Evolutionary conservation across 352 stramenopile genomes (phyloP).

Genomic region (Pythium vanterpoolii): DNA sequence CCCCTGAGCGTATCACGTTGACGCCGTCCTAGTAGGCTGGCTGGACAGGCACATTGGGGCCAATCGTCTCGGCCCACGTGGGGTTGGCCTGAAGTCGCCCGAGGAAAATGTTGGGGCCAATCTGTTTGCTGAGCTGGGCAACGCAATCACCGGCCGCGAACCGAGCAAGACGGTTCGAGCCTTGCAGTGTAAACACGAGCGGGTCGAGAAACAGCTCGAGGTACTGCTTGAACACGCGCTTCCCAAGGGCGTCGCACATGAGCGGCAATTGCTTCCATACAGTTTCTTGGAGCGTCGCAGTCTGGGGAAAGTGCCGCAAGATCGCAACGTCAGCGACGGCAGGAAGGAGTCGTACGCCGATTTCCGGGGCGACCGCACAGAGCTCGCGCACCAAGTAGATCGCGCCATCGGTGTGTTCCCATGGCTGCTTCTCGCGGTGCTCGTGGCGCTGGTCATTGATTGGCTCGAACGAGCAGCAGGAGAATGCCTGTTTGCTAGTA

Average conservation of each 20-base stretch:
- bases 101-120: slow-evolving; percentile 82
- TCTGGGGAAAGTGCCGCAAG: slow-evolving; percentile 74
- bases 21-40: slow-evolving; percentile 12
- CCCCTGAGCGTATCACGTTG: background rate
- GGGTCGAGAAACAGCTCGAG: slow-evolving; percentile 85
- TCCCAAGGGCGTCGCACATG: slow-evolving; percentile 72
- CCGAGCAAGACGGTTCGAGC: slow-evolving; percentile 56
- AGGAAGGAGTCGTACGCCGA: slow-evolving; percentile 50
- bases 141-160: slow-evolving; percentile 80
- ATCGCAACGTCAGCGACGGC: slow-evolving; percentile 68
- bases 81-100: slow-evolving; percentile 70
- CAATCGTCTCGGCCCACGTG: slow-evolving; percentile 53
- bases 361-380: slow-evolving; percentile 53
- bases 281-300: slow-evolving; percentile 71
- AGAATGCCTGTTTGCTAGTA: slow-evolving; percentile 92
- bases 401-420: slow-evolving; percentile 94
- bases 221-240: slow-evolving; percentile 82
- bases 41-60: slow-evolving; percentile 28
- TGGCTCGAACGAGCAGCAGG: slow-evolving; percentile 93
- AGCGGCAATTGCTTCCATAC: slow-evolving; percentile 81
- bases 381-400: slow-evolving; percentile 96
- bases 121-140: slow-evolving; percentile 66
- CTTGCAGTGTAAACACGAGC: slow-evolving; percentile 75
- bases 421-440: slow-evolving; percentile 88
- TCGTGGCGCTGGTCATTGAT: slow-evolving; percentile 89